A percentile compares a stretch with the other conserved stretches of the same genome.
Evolutionary conservation across 176 grass and related monocot species (phyloP).

Genomic region (Ananas comosus): DNA sequence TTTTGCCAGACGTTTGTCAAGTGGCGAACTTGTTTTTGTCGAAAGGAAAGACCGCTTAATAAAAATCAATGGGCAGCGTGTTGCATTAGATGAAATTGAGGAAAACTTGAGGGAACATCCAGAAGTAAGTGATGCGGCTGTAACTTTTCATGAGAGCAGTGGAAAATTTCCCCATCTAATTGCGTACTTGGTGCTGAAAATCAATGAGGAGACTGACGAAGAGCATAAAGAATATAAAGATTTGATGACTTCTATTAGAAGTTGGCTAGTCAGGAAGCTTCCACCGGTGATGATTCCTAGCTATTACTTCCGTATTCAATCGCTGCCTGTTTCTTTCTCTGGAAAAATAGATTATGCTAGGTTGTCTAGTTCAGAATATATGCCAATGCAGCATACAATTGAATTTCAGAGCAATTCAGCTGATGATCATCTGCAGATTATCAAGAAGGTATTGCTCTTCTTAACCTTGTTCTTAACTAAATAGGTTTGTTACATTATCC

Average conservation of each 20-base stretch:
- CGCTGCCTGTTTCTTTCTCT: slow-evolving; percentile 55
- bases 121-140: slow-evolving; percentile 46
- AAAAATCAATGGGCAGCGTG: slow-evolving; percentile 74
- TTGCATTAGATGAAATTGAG: slow-evolving; percentile 80
- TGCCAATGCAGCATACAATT: slow-evolving; percentile 13
- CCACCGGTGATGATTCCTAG: slow-evolving; percentile 61
- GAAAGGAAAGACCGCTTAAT: slow-evolving; percentile 70
- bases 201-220: slow-evolving; percentile 4
- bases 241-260: slow-evolving; percentile 45
- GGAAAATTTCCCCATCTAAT: slow-evolving; percentile 34
- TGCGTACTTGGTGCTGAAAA: slow-evolving; percentile 62
- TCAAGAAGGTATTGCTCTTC: slow-evolving; percentile 52
- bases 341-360: slow-evolving; percentile 76
- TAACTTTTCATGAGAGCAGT: slow-evolving; percentile 40
- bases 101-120: slow-evolving; percentile 62
- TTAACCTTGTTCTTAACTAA: not conserved
- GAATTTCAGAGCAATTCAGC: slow-evolving; percentile 20
- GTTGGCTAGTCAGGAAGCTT: slow-evolving; percentile 62
- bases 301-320: slow-evolving; percentile 36
- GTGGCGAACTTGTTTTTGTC: slow-evolving; percentile 68
- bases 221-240: slow-evolving; percentile 15
- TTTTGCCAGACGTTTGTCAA: slow-evolving; percentile 46
- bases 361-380: slow-evolving; percentile 39
- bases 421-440: slow-evolving; percentile 42
- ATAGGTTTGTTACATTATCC: not conserved